These are phyloP conservation scores for Phoma sp. DNA, from an alignment of 2,329 filamentous ascomycete genomes.

Conservation along the genomic window DNA sequence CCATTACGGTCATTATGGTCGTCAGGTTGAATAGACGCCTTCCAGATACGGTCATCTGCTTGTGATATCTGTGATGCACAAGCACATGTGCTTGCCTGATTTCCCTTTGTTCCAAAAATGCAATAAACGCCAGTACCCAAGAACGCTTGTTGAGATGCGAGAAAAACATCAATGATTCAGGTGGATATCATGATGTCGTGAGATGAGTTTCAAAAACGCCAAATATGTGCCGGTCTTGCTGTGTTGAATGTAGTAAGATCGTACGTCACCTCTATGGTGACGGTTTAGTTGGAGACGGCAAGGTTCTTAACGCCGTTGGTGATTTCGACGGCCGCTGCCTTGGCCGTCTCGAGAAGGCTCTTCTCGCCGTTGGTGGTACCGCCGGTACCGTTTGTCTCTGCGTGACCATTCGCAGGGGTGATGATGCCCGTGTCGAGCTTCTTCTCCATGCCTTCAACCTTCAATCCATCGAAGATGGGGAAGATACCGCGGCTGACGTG, in stretches of 20 bases:
- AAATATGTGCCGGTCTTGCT: constrained; percentile 31
- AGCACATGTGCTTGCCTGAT: constrained; percentile 11
- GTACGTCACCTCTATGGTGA: constrained; percentile 8
- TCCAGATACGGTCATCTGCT: constrained; percentile 34
- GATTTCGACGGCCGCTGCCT: constrained; percentile 39
- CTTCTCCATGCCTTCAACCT: constrained; percentile 70
- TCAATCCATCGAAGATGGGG: constrained; percentile 80
- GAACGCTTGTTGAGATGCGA: constrained; percentile 32
- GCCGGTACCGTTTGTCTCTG: constrained; percentile 21
- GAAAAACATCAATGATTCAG: constrained; percentile 11
- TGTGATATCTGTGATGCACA: constrained; percentile 16
- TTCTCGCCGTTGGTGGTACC: constrained; percentile 21
- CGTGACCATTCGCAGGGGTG: constrained; percentile 13
- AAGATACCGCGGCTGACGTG: constrained; percentile 84
- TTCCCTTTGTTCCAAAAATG: neutral
- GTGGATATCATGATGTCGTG: constrained; percentile 13
- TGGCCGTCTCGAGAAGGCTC: constrained; percentile 34
- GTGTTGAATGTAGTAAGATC: constrained; percentile 46
- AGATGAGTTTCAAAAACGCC: constrained; percentile 21
- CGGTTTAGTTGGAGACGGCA: constrained; percentile 35
- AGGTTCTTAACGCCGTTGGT: constrained; percentile 41
- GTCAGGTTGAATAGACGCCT: constrained; percentile 53
- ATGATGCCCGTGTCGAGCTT: constrained; percentile 32
- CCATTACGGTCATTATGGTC: constrained; percentile 40
- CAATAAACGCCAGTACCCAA: neutral